Evolutionary conservation across 1,284 basidiomycete species (phyloP), one percentile per base, ranked within the genome.

Genomic region (Agroathelia rolfsii): DNA sequence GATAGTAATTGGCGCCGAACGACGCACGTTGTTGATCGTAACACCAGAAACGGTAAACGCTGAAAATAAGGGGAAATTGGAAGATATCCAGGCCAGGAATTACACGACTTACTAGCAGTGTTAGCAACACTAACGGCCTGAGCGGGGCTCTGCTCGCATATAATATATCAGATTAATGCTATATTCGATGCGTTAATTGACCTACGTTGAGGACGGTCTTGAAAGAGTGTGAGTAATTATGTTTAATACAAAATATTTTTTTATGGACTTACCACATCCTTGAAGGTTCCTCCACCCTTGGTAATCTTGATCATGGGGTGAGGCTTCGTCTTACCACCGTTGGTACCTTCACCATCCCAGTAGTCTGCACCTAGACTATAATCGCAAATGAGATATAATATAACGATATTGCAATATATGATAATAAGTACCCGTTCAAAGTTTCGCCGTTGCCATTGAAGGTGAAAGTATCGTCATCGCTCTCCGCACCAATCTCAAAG

Each of bases 21-120:
- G 1, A 34, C 44, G 34, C 17, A 45, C 44, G 23, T 45, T 42
- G 20, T 48, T 43, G 24, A 48, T 34, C 6, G 32, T 45, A 24
- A 48, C 30, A 22, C 30, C 36, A 10, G 40, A 35, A 28, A 48
- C 43, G 4, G 30, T 34, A 15, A 45, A 22, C 3, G 39, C n/a
- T n/a, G n/a, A n/a, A n/a, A n/a, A n/a, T n/a, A n/a, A n/a, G n/a
- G n/a, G n/a, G n/a, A n/a, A n/a, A n/a, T n/a, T n/a, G n/a, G n/a
- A n/a, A n/a, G n/a, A n/a, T n/a, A n/a, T n/a, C n/a, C n/a, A n/a
- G n/a, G n/a, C n/a, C n/a, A n/a, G n/a, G n/a, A n/a, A n/a, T n/a
- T n/a, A n/a, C n/a, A n/a, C n/a, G n/a, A n/a, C n/a, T n/a, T n/a
- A 6, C 15, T 28, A 10, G 28, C 45, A 2, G 39, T 32, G 31